Evolutionary conservation across 23 red algal species (phyloP), one percentile per base, ranked within the genome.

Genomic region (Gracilaria caudata): DNA sequence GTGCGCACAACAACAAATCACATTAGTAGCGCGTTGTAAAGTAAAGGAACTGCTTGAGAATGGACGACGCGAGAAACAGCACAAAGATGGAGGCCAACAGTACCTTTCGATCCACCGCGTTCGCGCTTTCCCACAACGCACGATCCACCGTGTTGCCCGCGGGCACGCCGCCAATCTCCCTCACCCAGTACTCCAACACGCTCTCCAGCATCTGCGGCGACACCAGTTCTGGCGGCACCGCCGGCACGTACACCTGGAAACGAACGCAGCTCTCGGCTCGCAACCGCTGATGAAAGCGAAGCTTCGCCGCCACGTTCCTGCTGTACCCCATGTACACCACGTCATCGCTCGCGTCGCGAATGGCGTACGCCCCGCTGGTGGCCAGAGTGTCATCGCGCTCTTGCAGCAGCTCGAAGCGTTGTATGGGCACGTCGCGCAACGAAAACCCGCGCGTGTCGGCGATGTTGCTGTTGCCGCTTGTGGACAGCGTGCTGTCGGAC

Each of bases 241-340:
- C 32, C 41, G 87, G 87, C 26, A 76, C 65, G 65, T 91, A 91
- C 17, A 71, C 65, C 19, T 77, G 83, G 38, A 83, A 72, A 13
- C 34, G 35, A 23, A 35, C 63, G 66, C 73, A 86, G 28, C 28
- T 46, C 20, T 35, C 3, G 37, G 84, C 84, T 21, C 57, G 32
- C 35, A 46, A 16, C 5, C 32, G 40, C n/a, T 85, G 63, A 59
- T 94, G 92, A 54, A 94, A 64, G 33, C 21, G 21, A 8, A 94
- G 92, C 63, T 89, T 88, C 2, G 66, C 77, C 8, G 86, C 63
- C 2, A 94, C 70, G 78, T 94, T 90, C 55, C 68, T 73, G 24
- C 66, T 82, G 60, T 94, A 94, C 66, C 92, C 92, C 68, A 94
- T 88, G 68, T 94, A 94, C 38, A 44, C 21, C 13, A 94, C 28